Percentiles rank a stretch among this genome's conserved stretches.
phyloP scores from a whole-genome alignment of 139 green algal genomes.

The Chlamydomonas sp. region DNA sequence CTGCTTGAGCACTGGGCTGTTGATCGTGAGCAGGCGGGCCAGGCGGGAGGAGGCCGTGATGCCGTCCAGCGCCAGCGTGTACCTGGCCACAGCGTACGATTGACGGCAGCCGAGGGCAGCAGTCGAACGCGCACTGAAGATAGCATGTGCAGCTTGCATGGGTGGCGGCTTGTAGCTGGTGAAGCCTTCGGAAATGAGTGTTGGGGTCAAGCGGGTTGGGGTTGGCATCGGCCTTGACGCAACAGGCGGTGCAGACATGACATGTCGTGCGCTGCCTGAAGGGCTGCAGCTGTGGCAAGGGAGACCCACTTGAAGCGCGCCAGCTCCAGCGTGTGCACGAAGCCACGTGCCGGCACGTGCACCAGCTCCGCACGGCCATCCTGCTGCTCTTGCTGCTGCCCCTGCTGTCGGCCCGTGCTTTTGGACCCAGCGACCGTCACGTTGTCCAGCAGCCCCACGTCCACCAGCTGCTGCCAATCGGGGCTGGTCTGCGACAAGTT shows the following conservation, averaged over 20 bases:
- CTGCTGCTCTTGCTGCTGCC: not conserved
- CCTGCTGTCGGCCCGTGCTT: not conserved
- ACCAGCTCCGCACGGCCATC: not conserved
- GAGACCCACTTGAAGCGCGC: constrained; percentile 4
- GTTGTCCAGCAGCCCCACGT: constrained; percentile 32
- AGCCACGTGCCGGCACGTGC: not conserved
- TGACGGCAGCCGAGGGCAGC: not conserved
- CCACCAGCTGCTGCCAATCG: not conserved
- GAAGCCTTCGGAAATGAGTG: too few relatives aligned
- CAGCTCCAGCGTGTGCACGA: constrained; percentile 10
- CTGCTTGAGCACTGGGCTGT: constrained; percentile 36
- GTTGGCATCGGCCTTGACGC: too few relatives aligned
- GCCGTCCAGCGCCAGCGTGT: constrained; percentile 28
- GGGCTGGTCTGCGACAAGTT: not conserved
- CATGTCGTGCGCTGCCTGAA: too few relatives aligned
- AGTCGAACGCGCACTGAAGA: not conserved
- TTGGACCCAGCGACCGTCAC: not conserved
- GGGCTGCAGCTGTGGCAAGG: too few relatives aligned
- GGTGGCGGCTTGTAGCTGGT: too few relatives aligned
- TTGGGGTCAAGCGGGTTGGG: too few relatives aligned
- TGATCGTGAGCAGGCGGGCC: constrained; percentile 4
- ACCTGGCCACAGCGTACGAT: not conserved
- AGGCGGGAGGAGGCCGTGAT: constrained; percentile 36
- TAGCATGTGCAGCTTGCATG: too few relatives aligned
- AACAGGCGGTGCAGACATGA: too few relatives aligned